Conservation (phyloP, 2,329 filamentous ascomycete genomes). For the Sclerotinia minor region DNA sequence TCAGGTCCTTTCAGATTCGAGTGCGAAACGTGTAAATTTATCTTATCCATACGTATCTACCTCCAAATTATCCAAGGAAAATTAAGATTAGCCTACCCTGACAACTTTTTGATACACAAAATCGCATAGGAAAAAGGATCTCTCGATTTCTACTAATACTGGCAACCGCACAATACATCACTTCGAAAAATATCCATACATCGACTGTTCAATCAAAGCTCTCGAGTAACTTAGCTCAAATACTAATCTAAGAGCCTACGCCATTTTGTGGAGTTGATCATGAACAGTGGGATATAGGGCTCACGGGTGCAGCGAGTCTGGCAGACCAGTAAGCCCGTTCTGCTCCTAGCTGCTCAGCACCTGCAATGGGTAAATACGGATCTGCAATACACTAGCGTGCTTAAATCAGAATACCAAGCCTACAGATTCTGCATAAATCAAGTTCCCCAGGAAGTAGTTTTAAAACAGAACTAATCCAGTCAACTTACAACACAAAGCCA, state of each 20-base stretch:
- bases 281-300: not conserved
- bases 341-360: not conserved
- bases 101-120: not conserved
- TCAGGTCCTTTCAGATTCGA: not conserved
- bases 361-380: not conserved
- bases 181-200: not conserved
- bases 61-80: no score
- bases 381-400: not conserved
- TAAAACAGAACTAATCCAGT: not conserved
- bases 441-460: not conserved
- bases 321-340: not conserved
- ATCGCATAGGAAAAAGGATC: not conserved
- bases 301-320: not conserved
- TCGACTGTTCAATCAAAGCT: not conserved
- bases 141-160: not conserved
- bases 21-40: not conserved
- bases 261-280: not conserved
- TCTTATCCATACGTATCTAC: no score
- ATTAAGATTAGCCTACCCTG: no score
- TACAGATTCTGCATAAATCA: not conserved
- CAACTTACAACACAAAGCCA: not conserved
- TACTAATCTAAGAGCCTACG: not conserved
- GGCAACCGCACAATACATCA: no score
- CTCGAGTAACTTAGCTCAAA: not conserved
- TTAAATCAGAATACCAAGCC: not conserved